Evolutionary conservation across 192 early-diverging fungal genomes (phyloP), one percentile per base, ranked within the genome.

Genomic region (Geosiphon pyriformis): DNA sequence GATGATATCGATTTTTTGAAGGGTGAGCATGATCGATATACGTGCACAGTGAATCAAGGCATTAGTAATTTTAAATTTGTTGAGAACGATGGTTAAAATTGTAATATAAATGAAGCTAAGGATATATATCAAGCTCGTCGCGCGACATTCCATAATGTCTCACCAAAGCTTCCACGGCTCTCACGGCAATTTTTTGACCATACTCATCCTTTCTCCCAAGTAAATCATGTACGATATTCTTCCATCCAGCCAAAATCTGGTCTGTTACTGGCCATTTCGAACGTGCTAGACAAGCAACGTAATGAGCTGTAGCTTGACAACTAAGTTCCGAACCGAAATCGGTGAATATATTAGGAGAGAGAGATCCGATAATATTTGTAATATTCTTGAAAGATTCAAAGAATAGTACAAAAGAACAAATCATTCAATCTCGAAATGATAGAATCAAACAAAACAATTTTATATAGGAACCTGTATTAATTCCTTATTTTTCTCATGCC

Each of bases 191-290:
- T 34, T 72, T 70, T 61, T 89, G 87, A 15, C 89, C 81, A 60
- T 68, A 65, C 53, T 88, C 87, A 65, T 91, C 90, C 30, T 79
- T 78, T 18, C 88, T 82, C 34, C 79, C 78, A n/a, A 92, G 69
- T 22, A 82, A 81, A 8, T 59, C 73, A 26, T 75, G 53, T 0
- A 90, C 68, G 1, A 90, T 42, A 0, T 47, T 12, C 67, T 84
- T 83, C 82, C 85, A 90, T 2, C 60, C 72, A 8, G 55, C 50
- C 18, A 83, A 27, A 0, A 70, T 65, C 1, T 68, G 20, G 2
- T 52, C 18, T 0, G 67, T 56, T n/a, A 65, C 30, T 29, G 75
- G 68, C 75, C 85, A 83, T 3, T 59, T 22, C 0, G 78, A 74
- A 49, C 71, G 63, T 4, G 84, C 68, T 23, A 87, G 70, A 60